A percentile compares a stretch with the other conserved stretches of the same genome.
Conservation (phyloP, 1,284 basidiomycete genomes). For the Ustanciosporium gigantosporum region DNA sequence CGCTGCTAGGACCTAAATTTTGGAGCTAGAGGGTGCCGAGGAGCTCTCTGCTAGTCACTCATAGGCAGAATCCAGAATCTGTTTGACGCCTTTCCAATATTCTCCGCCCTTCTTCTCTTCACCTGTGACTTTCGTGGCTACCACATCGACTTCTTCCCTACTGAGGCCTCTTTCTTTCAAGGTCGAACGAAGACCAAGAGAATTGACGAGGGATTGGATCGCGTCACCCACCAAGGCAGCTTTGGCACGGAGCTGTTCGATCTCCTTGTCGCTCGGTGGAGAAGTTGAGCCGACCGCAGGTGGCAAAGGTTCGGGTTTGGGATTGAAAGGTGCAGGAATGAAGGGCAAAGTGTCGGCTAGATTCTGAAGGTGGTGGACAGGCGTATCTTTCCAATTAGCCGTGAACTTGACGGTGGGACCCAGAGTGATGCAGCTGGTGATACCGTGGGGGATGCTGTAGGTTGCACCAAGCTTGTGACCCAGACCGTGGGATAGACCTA, state of each 20-base stretch:
- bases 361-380: slow-evolving; percentile 28
- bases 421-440: slow-evolving; percentile 79
- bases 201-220: slow-evolving; percentile 63
- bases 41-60: too few species aligned
- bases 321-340: slow-evolving; percentile 41
- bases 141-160: slow-evolving; percentile 65
- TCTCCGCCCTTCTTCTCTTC: slow-evolving; percentile 23
- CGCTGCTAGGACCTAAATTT: too few species aligned
- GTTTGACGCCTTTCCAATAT: slow-evolving; percentile 22
- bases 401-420: slow-evolving; percentile 16
- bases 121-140: slow-evolving; percentile 65
- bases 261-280: background rate
- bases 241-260: slow-evolving; percentile 7
- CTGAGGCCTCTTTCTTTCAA: slow-evolving; percentile 70
- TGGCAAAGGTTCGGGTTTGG: slow-evolving; percentile 6
- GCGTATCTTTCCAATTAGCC: slow-evolving; percentile 12
- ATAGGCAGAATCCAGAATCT: slow-evolving; percentile 25
- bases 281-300: too few species aligned
- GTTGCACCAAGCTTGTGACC: slow-evolving; percentile 74
- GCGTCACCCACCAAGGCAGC: slow-evolving; percentile 30
- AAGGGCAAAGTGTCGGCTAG: slow-evolving; percentile 40
- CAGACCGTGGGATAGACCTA: slow-evolving; percentile 72
- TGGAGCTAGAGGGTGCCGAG: too few species aligned
- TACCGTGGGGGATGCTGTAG: slow-evolving; percentile 78
- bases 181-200: slow-evolving; percentile 68